These are phyloP conservation scores for Uronychia setigera DNA, from an alignment of 73 alveolate species.

Conservation along the genomic window DNA sequence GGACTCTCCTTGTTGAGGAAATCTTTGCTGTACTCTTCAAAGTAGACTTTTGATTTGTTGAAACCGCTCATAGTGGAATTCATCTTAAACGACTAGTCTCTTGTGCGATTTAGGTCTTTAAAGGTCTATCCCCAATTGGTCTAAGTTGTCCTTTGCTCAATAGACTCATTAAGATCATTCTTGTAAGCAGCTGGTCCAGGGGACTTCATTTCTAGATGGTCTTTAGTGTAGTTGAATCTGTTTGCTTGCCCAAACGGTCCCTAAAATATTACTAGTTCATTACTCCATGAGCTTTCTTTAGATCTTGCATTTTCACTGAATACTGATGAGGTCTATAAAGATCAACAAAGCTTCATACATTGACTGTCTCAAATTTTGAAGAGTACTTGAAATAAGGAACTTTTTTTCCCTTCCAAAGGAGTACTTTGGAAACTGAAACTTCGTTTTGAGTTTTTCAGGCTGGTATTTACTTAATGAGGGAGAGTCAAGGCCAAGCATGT, in stretches of 20 bases:
- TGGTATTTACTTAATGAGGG: background rate
- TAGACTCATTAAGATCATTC: background rate
- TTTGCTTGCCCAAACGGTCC: background rate
- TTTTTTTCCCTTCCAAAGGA: background rate
- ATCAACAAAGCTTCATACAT: background rate
- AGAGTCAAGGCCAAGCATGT: background rate
- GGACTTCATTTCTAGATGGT: background rate
- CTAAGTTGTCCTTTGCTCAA: conserved; percentile 1
- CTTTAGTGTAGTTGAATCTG: background rate
- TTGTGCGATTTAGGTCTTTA: background rate
- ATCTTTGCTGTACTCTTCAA: conserved; percentile 1
- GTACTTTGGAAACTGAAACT: background rate
- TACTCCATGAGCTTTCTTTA: background rate
- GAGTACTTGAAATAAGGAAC: background rate
- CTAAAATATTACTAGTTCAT: background rate
- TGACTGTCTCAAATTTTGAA: background rate
- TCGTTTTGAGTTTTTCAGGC: background rate
- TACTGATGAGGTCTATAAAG: background rate
- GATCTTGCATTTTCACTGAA: background rate
- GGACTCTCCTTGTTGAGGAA: conserved; percentile 24
- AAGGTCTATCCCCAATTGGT: background rate
- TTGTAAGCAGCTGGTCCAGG: conserved; percentile 9
- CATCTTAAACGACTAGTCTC: background rate
- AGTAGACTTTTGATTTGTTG: conserved; percentile 15
- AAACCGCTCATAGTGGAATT: background rate